These are phyloP conservation scores for Ophiocordyceps polyrhachis-furcata DNA, from an alignment of 2,329 filamentous ascomycete species.

Conservation along the genomic window DNA sequence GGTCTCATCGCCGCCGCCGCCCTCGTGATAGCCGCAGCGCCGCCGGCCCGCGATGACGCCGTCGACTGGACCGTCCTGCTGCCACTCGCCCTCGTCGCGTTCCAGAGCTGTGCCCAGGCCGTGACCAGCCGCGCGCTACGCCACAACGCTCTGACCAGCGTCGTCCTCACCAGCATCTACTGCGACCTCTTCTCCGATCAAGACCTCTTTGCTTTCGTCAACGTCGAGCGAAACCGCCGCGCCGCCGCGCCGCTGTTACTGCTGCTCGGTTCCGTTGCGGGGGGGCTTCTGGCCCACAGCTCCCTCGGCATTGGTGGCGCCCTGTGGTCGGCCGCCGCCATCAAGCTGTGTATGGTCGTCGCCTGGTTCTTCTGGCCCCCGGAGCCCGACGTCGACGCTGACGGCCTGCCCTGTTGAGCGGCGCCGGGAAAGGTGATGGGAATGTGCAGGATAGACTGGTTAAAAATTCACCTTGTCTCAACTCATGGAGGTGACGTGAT, in stretches of 20 bases:
- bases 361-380: constrained; percentile 44
- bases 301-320: constrained; percentile 29
- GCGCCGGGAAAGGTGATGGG: background rate
- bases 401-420: background rate
- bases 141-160: constrained; percentile 54
- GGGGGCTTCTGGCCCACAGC: constrained; percentile 30
- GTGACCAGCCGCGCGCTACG: constrained; percentile 53
- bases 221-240: constrained; percentile 31
- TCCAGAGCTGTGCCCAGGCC: constrained; percentile 63
- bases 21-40: constrained; percentile 29
- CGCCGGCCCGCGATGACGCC: constrained; percentile 20
- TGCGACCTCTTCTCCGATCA: constrained; percentile 59
- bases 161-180: constrained; percentile 66
- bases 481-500: background rate
- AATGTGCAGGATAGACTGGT: too few relatives aligned
- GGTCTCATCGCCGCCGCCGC: constrained; percentile 32
- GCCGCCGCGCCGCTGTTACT: constrained; percentile 29
- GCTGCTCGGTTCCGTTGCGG: constrained; percentile 28
- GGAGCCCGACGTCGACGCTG: constrained; percentile 17
- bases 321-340: constrained; percentile 37
- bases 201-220: constrained; percentile 23
- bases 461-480: too few relatives aligned
- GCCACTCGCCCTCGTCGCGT: constrained; percentile 51
- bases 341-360: constrained; percentile 37
- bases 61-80: constrained; percentile 41